These are phyloP conservation scores for Trapa incisa DNA, from an alignment of 345 rosid species.

Conservation along the genomic window DNA sequence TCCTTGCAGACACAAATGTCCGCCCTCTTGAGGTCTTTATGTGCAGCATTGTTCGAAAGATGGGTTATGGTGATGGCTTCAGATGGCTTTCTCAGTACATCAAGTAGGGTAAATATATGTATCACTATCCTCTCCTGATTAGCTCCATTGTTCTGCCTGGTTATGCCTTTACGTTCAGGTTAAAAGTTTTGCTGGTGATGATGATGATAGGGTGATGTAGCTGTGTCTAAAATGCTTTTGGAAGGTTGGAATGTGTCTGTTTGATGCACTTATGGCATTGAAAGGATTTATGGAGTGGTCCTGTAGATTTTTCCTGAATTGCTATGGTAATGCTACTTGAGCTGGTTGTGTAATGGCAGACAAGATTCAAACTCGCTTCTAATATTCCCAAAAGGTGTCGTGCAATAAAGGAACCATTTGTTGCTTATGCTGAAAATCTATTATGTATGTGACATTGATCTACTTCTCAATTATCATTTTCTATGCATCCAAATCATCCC, in stretches of 20 bases:
- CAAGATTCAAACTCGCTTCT: no score
- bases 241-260: background rate
- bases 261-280: background rate
- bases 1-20: conserved; percentile 48
- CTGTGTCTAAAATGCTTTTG: background rate
- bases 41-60: conserved; percentile 81
- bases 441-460: no score
- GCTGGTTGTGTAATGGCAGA: background rate
- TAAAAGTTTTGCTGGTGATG: background rate
- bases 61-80: conserved; percentile 81
- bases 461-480: no score
- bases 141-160: background rate
- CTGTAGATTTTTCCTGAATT: background rate
- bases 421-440: no score
- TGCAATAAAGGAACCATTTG: no score
- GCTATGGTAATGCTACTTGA: background rate
- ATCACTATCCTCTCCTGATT: no score
- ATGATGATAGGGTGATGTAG: background rate
- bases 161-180: background rate
- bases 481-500: no score
- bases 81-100: conserved; percentile 77
- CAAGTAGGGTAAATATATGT: conserved; percentile 15
- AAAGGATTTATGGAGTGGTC: no score
- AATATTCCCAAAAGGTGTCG: no score
- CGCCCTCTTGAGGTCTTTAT: conserved; percentile 74